phyloP scores from a whole-genome alignment of 2,329 filamentous ascomycete species.

The Didymella keratinophila region DNA sequence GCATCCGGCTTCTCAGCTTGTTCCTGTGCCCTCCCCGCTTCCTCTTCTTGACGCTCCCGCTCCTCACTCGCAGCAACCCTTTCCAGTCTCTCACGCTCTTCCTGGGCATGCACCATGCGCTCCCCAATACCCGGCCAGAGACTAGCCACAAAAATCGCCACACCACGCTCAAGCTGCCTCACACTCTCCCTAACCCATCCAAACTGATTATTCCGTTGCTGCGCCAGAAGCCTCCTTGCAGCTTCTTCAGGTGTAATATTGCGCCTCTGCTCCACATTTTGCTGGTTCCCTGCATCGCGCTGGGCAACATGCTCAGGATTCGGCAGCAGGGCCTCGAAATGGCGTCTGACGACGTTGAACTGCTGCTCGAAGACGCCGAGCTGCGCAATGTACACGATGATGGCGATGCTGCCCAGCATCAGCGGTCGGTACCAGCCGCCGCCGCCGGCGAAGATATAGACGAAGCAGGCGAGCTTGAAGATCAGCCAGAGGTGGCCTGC shows the following conservation, averaged over 20 bases:
- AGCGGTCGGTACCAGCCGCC: constrained; percentile 53
- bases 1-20: constrained; percentile 14
- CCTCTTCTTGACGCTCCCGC: constrained; percentile 27
- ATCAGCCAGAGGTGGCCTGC: constrained; percentile 63
- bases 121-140: constrained; percentile 69
- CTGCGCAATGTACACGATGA: constrained; percentile 54
- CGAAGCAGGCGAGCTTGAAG: constrained; percentile 64
- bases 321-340: constrained; percentile 56
- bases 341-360: constrained; percentile 48
- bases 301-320: constrained; percentile 31
- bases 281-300: constrained; percentile 13
- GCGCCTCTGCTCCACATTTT: constrained; percentile 18
- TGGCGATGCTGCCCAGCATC: constrained; percentile 51
- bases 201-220: constrained; percentile 41
- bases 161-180: constrained; percentile 61
- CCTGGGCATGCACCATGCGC: constrained; percentile 64
- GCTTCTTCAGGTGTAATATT: constrained; percentile 53
- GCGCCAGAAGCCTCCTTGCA: constrained; percentile 51
- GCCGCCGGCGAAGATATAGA: constrained; percentile 62
- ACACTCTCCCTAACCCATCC: constrained; percentile 48
- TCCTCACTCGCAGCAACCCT: constrained; percentile 42
- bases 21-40: constrained; percentile 23
- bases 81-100: constrained; percentile 54
- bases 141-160: constrained; percentile 69
- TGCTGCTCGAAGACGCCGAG: constrained; percentile 53